phyloP scores from a whole-genome alignment of 2,329 filamentous ascomycete genomes.

The Fusarium armeniacum region DNA sequence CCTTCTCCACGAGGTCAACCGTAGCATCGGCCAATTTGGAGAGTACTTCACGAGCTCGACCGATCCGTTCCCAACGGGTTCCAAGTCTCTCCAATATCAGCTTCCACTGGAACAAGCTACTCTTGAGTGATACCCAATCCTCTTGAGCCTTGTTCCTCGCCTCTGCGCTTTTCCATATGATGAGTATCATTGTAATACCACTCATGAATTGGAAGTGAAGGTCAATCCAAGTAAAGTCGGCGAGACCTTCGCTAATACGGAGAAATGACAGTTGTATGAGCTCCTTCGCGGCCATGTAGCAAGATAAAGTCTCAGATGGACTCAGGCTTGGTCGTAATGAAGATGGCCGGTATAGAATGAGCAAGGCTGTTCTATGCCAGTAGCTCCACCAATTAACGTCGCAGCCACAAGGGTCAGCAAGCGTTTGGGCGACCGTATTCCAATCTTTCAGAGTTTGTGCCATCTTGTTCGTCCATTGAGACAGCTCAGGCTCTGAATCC shows the following conservation, averaged over 20 bases:
- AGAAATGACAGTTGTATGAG: slow-evolving; percentile 23
- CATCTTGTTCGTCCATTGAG: slow-evolving; percentile 4
- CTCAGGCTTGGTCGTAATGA: not conserved
- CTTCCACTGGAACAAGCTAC: slow-evolving; percentile 14
- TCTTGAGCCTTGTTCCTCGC: slow-evolving; percentile 4
- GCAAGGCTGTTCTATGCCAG: slow-evolving; percentile 15
- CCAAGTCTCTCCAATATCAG: slow-evolving; percentile 4
- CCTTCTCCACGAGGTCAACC: slow-evolving; percentile 18
- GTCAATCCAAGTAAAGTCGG: slow-evolving; percentile 29
- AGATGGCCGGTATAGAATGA: slow-evolving; percentile 23
- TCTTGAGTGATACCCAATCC: slow-evolving; percentile 20
- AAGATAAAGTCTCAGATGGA: not conserved
- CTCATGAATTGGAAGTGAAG: slow-evolving; percentile 29
- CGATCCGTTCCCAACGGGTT: slow-evolving; percentile 1
- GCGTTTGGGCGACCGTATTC: not conserved
- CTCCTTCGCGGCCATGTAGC: slow-evolving; percentile 14
- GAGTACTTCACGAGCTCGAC: slow-evolving; percentile 11
- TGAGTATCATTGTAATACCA: slow-evolving; percentile 10
- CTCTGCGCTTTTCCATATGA: slow-evolving; percentile 9
- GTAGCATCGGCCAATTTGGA: slow-evolving; percentile 24
- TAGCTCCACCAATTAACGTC: slow-evolving; percentile 28
- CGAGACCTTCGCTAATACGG: slow-evolving; percentile 3
- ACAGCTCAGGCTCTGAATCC: not conserved
- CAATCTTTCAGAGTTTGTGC: not conserved
- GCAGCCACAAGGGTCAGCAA: slow-evolving; percentile 2